These are phyloP conservation scores for Xylaria arbuscula DNA, from an alignment of 2,329 filamentous ascomycete species.

Conservation along the genomic window DNA sequence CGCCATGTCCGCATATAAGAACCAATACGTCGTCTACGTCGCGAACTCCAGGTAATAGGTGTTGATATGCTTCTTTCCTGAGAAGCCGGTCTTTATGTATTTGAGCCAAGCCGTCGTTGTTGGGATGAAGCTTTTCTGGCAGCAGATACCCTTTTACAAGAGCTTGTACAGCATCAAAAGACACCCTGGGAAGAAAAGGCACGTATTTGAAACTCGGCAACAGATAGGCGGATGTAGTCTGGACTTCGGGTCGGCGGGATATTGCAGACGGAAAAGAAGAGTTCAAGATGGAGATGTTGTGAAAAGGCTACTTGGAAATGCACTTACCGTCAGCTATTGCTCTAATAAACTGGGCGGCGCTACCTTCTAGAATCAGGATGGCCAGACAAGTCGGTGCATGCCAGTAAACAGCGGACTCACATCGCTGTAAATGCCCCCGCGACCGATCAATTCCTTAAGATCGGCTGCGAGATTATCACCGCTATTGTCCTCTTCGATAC, in stretches of 20 bases:
- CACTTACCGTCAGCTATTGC: slow-evolving; percentile 51
- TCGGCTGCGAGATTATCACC: slow-evolving; percentile 75
- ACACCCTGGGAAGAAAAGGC: slow-evolving; percentile 73
- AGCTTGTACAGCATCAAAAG: slow-evolving; percentile 65
- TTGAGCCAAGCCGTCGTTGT: slow-evolving; percentile 69
- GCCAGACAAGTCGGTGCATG: neutral
- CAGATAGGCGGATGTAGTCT: slow-evolving; percentile 75
- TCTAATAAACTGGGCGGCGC: slow-evolving; percentile 3
- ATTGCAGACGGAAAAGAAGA: slow-evolving; percentile 75
- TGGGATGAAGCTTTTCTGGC: slow-evolving; percentile 69
- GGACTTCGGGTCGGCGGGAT: slow-evolving; percentile 58
- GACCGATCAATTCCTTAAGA: slow-evolving; percentile 75
- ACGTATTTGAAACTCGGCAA: slow-evolving; percentile 88
- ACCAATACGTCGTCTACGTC: slow-evolving; percentile 77
- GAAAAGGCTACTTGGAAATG: slow-evolving; percentile 72
- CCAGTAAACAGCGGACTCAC: slow-evolving; percentile 56
- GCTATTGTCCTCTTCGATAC: slow-evolving; percentile 83
- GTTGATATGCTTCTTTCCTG: slow-evolving; percentile 64
- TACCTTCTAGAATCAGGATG: slow-evolving; percentile 36
- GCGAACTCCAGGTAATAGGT: slow-evolving; percentile 65
- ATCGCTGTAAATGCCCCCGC: slow-evolving; percentile 74
- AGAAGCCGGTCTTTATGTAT: slow-evolving; percentile 65
- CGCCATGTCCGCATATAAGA: slow-evolving; percentile 88
- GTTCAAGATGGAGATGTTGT: slow-evolving; percentile 81
- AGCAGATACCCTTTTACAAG: slow-evolving; percentile 74